Percentiles rank a stretch among this genome's conserved stretches.
Conservation (phyloP, 1,284 basidiomycete genomes). For the Cutaneotrichosporon sp. region DNA sequence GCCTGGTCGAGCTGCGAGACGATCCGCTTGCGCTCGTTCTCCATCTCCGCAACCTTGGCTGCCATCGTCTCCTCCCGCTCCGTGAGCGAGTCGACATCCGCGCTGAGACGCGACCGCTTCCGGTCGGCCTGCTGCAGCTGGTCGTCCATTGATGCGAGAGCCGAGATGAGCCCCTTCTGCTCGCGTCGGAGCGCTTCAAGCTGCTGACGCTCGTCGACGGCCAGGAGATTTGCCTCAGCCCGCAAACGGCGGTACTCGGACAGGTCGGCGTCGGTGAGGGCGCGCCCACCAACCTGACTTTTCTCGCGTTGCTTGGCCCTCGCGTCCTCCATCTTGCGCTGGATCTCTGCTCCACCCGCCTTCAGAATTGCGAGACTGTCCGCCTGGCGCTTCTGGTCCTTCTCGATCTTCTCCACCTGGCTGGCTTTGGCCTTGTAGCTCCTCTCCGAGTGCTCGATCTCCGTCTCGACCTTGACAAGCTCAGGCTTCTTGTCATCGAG, state of each 20-base stretch:
- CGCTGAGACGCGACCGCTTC: constrained; percentile 59
- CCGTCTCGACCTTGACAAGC: constrained; percentile 72
- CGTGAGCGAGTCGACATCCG: constrained; percentile 58
- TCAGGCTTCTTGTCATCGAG: constrained; percentile 83
- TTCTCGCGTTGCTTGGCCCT: constrained; percentile 72
- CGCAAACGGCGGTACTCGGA: constrained; percentile 79
- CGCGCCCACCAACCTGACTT: constrained; percentile 64
- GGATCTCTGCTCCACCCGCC: constrained; percentile 63
- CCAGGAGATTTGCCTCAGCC: constrained; percentile 62
- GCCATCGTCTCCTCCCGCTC: constrained; percentile 61
- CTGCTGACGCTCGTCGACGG: constrained; percentile 79
- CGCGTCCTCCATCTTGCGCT: constrained; percentile 67
- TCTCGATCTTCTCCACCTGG: constrained; percentile 61
- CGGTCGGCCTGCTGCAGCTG: constrained; percentile 63
- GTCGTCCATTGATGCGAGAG: constrained; percentile 54
- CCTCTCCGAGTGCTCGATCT: constrained; percentile 75
- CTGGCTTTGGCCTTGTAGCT: constrained; percentile 68
- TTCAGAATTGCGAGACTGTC: constrained; percentile 59
- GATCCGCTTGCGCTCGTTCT: constrained; percentile 30
- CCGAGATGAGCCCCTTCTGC: constrained; percentile 66
- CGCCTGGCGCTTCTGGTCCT: constrained; percentile 64
- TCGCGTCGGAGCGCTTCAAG: constrained; percentile 78
- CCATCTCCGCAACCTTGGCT: constrained; percentile 54
- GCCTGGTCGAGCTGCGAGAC: constrained; percentile 39
- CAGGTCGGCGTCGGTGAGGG: constrained; percentile 74